A percentile compares a stretch with the other conserved stretches of the same genome.
These are phyloP conservation scores for Penicillium nucicola DNA, from an alignment of 495 filamentous ascomycete species.

Conservation along the genomic window DNA sequence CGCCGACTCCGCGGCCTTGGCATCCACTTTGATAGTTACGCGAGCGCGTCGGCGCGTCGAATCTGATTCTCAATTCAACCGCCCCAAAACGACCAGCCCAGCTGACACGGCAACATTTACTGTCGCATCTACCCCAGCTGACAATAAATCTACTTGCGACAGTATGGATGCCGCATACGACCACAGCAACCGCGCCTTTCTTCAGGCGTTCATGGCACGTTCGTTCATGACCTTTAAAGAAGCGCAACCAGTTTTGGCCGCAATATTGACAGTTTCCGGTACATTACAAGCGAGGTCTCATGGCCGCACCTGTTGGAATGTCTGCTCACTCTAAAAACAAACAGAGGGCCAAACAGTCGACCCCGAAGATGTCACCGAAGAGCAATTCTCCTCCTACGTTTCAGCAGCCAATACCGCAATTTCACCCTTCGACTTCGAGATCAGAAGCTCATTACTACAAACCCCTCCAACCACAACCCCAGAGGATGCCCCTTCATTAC, in stretches of 20 bases:
- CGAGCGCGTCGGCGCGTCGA: conserved; percentile 18
- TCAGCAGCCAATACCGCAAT: conserved; percentile 65
- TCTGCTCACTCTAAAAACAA: neutral
- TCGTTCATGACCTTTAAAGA: conserved; percentile 72
- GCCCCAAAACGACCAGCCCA: neutral
- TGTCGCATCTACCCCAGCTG: neutral
- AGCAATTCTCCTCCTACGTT: conserved; percentile 67
- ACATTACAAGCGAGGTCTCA: neutral
- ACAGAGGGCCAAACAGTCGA: conserved; percentile 42
- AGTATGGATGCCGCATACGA: conserved; percentile 38
- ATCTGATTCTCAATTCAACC: neutral
- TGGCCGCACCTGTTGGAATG: neutral
- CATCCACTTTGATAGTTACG: conserved; percentile 15
- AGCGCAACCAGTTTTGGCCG: conserved; percentile 68
- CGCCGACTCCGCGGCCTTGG: too few species aligned
- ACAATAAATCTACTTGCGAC: neutral
- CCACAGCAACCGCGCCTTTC: conserved; percentile 83
- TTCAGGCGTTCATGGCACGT: conserved; percentile 83
- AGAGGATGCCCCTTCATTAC: conserved; percentile 10
- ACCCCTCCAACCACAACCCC: conserved; percentile 13
- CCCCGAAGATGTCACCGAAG: conserved; percentile 59
- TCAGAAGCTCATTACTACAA: conserved; percentile 69
- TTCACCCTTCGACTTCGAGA: conserved; percentile 81
- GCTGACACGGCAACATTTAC: neutral
- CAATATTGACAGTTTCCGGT: conserved; percentile 63